Evolutionary conservation across 345 rosid species (phyloP), one percentile per base, ranked within the genome.

Genomic region (Populus ilicifolia): DNA sequence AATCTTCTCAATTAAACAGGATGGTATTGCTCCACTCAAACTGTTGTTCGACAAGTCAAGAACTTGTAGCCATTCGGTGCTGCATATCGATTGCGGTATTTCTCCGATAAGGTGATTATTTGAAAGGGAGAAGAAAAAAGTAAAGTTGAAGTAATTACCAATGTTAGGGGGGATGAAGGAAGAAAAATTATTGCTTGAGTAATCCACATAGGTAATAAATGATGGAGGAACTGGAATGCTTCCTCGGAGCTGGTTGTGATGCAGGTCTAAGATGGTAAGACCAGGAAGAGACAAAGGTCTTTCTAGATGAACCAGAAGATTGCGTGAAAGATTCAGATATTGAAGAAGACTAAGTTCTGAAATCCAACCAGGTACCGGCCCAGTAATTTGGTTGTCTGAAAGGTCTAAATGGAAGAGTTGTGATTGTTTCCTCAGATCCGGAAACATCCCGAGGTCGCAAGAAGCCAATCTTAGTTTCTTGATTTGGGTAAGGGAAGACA

Each of bases 321-420:
- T 69, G 33, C 50, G 33, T 16, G 83, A 77, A 59, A 81, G 77
- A 73, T 81, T 81, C 43, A 81, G 70, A 35, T 54, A 18, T 2
- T 0, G 5, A 7, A 48, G 78, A n/a, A 23, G 23, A 8, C 27
- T 23, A 2, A 78, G n/a, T 52, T 5, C 0, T 86, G 88, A 83
- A 43, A 90, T 74, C 92, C 92, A 90, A 0, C 29, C 10, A 0
- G 91, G 94, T 21, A 90, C 70, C 30, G 5, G 2, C 27, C 88
- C 87, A 20, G 3, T n/a, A 33, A 91, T 89, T 0, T 36, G 35
- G 77, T 91, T 91, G 16, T 21, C 7, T 2, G 93, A 88, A 71
- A 90, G 90, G 77, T 91, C 91, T 14, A 91, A 71, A 27, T 0
- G 0, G 5, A 0, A 0, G 8, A 91, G 25, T 4, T 0, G 50